A percentile compares a stretch with the other conserved stretches of the same genome.
Conservation (phyloP, 805 yeast genomes). For the Yueomyces sinensis region DNA sequence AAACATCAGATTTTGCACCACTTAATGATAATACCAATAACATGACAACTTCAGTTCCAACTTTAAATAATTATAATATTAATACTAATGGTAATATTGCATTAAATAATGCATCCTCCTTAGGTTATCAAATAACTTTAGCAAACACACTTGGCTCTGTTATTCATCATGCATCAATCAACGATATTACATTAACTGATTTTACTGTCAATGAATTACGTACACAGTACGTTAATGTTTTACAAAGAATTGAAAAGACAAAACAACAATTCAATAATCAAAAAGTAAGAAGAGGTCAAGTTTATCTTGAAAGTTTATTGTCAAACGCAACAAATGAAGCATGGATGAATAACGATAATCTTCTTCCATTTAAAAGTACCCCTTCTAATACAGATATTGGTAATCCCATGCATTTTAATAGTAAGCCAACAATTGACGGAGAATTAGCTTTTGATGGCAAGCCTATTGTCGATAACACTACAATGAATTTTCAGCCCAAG, state of each 20-base stretch:
- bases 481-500: no score
- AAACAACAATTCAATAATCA: conserved; percentile 1
- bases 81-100: neutral
- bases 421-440: no score
- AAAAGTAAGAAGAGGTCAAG: conserved; percentile 2
- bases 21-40: neutral
- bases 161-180: neutral
- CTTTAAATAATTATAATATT: neutral
- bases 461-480: no score
- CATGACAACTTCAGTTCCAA: neutral
- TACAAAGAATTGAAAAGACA: neutral
- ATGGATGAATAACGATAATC: neutral
- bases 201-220: neutral
- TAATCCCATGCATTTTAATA: no score
- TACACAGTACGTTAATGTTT: neutral
- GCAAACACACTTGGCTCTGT: neutral
- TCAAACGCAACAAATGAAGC: conserved; percentile 1
- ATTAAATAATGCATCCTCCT: neutral
- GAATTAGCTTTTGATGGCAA: no score
- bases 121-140: neutral
- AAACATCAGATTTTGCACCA: neutral
- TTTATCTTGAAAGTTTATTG: conserved; percentile 2
- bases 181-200: neutral
- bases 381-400: no score
- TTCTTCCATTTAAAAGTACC: no score